Percentiles rank a stretch among this genome's conserved stretches.
These are phyloP conservation scores for Tanacetum coccineum DNA, from an alignment of 129 eudicot genomes.

Conservation along the genomic window DNA sequence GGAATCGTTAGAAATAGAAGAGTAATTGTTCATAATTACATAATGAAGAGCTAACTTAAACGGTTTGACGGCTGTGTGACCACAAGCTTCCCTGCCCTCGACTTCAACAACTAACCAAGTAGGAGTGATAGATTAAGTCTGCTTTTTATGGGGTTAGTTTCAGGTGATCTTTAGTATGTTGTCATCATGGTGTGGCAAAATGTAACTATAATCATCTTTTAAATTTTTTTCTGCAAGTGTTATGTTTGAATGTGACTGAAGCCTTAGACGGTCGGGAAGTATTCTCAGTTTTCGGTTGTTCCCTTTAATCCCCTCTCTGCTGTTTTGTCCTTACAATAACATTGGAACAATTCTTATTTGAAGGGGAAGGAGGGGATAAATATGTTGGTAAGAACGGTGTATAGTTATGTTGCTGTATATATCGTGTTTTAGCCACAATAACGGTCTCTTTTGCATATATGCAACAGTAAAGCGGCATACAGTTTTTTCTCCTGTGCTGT, in stretches of 20 bases:
- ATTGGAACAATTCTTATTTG: not conserved
- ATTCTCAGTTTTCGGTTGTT: not conserved
- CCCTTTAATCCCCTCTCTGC: not conserved
- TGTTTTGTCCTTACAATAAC: not conserved
- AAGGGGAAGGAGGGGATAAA: not conserved
- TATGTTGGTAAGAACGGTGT: not conserved
- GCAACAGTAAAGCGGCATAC: too few species aligned
- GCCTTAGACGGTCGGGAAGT: not conserved
- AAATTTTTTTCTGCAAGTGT: not conserved
- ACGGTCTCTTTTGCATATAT: too few species aligned
- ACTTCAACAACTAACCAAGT: conserved; percentile 1
- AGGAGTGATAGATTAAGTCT: not conserved
- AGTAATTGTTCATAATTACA: conserved; percentile 7
- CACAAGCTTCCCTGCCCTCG: not conserved
- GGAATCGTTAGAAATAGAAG: conserved; percentile 2
- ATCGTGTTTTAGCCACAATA: too few species aligned
- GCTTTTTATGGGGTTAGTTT: not conserved
- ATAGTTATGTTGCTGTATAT: too few species aligned
- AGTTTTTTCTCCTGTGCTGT: too few species aligned
- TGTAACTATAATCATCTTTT: conserved; percentile 5
- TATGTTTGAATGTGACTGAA: not conserved
- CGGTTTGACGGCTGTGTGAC: not conserved
- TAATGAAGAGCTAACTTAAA: not conserved
- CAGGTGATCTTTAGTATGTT: not conserved
- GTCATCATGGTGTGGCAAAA: not conserved